Evolutionary conservation across 2,329 filamentous ascomycete species (phyloP).

Genomic region (Phoma sp.): DNA sequence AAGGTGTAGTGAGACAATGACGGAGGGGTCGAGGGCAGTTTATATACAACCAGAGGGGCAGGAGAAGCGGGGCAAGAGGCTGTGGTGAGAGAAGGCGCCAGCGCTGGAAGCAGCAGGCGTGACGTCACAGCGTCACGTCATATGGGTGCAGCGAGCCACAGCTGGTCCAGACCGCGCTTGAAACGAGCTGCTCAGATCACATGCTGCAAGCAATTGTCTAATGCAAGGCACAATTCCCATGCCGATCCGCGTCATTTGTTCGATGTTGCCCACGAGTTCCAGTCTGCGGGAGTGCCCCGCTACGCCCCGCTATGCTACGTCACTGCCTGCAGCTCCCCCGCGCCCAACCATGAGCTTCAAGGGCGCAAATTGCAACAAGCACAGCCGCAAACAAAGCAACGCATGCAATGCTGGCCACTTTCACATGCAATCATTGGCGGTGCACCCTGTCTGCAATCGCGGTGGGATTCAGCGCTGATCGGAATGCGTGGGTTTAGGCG

Average conservation of each 20-base stretch:
- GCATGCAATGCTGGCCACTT: slow-evolving; percentile 3
- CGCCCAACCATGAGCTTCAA: slow-evolving; percentile 5
- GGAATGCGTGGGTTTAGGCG: neutral
- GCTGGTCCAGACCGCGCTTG: slow-evolving; percentile 16
- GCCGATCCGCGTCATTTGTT: slow-evolving; percentile 19
- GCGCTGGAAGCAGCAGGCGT: slow-evolving; percentile 9
- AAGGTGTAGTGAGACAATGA: slow-evolving; percentile 22
- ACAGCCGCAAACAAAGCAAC: slow-evolving; percentile 12
- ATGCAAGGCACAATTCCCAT: slow-evolving; percentile 20
- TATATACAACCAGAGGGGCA: slow-evolving; percentile 23
- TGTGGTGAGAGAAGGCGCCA: slow-evolving; percentile 15
- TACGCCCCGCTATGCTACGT: slow-evolving; percentile 13
- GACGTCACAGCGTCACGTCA: slow-evolving; percentile 17
- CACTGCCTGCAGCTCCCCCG: slow-evolving; percentile 12
- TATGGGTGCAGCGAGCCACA: slow-evolving; percentile 12
- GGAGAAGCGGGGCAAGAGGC: slow-evolving; percentile 2
- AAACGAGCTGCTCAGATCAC: slow-evolving; percentile 16
- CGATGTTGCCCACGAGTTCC: slow-evolving; percentile 14
- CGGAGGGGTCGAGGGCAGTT: slow-evolving; percentile 17
- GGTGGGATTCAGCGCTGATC: neutral
- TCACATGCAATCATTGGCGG: neutral
- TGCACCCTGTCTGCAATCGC: neutral
- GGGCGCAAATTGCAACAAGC: slow-evolving; percentile 11
- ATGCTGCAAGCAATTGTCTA: slow-evolving; percentile 18
- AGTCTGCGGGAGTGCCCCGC: slow-evolving; percentile 11